A percentile compares a stretch with the other conserved stretches of the same genome.
phyloP scores from a whole-genome alignment of 179 eudicot genomes.

The Nepenthes alata region DNA sequence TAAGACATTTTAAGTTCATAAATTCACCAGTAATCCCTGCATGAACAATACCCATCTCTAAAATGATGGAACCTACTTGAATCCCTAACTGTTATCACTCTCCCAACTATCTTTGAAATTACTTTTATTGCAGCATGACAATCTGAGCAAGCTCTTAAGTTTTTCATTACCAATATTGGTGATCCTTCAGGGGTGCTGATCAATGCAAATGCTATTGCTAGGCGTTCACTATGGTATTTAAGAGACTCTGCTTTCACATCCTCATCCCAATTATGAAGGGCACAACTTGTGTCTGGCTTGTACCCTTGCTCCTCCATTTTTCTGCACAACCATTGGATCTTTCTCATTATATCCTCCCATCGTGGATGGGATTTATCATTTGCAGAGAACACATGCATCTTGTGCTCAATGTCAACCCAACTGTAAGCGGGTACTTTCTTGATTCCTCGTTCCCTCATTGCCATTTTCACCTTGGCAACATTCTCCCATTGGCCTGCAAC shows the following conservation, averaged over 20 bases:
- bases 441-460: conserved; percentile 62
- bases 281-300: conserved; percentile 56
- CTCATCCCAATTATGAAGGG: conserved; percentile 68
- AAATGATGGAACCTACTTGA: conserved; percentile 86
- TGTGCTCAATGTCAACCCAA: conserved; percentile 68
- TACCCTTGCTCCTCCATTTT: conserved; percentile 69
- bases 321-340: conserved; percentile 31
- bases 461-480: conserved; percentile 53
- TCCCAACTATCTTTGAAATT: conserved; percentile 50
- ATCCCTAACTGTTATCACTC: conserved; percentile 82
- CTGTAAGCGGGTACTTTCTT: conserved; percentile 64
- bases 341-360: conserved; percentile 40
- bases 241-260: conserved; percentile 53
- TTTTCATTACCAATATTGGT: conserved; percentile 64
- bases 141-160: conserved; percentile 68
- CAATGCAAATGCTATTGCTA: conserved; percentile 73
- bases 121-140: conserved; percentile 81
- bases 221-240: conserved; percentile 64
- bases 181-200: conserved; percentile 71
- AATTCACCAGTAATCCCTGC: conserved; percentile 79
- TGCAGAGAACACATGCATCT: conserved; percentile 55
- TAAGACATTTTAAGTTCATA: not conserved
- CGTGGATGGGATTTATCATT: conserved; percentile 56
- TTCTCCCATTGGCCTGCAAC: conserved; percentile 61
- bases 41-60: conserved; percentile 64